Conservation (phyloP, 345 rosid species). For the Erysimum cheiranthoides region DNA sequence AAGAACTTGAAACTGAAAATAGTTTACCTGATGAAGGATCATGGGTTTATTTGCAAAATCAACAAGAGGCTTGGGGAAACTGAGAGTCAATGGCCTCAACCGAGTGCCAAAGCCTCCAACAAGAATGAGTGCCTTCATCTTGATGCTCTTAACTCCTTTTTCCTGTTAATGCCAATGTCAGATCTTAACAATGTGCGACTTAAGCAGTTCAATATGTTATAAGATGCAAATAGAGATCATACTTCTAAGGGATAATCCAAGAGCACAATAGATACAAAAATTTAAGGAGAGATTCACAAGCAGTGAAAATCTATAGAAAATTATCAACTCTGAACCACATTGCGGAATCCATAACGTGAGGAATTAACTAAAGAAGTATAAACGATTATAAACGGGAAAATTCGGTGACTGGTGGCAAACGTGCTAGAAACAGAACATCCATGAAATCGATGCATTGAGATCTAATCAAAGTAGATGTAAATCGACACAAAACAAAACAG, state of each 20-base stretch:
- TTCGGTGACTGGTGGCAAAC: background rate
- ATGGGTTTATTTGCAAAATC: constrained; percentile 98
- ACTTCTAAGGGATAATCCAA: background rate
- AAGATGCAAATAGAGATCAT: background rate
- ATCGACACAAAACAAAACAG: background rate
- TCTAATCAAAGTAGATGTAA: background rate
- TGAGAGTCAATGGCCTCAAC: constrained; percentile 96
- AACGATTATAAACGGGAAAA: no score
- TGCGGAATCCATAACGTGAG: no score
- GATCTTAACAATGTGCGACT: constrained; percentile 24
- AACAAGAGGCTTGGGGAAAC: constrained; percentile 97
- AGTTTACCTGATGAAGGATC: constrained; percentile 95
- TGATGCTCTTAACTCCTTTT: constrained; percentile 43
- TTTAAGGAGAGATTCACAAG: background rate
- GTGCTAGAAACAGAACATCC: constrained; percentile 21
- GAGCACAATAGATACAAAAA: background rate
- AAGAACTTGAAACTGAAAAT: no score
- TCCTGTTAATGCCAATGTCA: constrained; percentile 49
- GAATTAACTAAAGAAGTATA: no score
- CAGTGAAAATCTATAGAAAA: background rate
- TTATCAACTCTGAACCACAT: no score
- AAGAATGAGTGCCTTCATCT: constrained; percentile 98
- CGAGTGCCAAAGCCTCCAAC: constrained; percentile 99
- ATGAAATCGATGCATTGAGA: constrained; percentile 11
- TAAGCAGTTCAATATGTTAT: background rate